phyloP scores from a whole-genome alignment of 2,329 filamentous ascomycete genomes.

The Blumeria hordei region DNA sequence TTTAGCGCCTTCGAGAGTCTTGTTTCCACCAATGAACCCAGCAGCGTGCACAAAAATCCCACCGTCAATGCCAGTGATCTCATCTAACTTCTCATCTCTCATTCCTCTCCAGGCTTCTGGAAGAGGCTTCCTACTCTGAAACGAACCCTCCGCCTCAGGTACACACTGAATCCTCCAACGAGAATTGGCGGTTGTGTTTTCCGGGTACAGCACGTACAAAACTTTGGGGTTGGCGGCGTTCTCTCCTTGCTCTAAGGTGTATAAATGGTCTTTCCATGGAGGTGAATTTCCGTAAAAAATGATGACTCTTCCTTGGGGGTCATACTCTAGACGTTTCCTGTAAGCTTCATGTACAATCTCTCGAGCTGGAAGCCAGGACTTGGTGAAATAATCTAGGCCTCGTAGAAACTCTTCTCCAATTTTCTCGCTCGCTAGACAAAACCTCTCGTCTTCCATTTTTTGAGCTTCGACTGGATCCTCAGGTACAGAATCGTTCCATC shows the following conservation, averaged over 20 bases:
- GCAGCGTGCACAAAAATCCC: slow-evolving; percentile 84
- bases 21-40: slow-evolving; percentile 90
- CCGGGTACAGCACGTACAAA: slow-evolving; percentile 77
- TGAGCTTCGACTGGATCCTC: slow-evolving; percentile 34
- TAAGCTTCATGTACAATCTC: slow-evolving; percentile 58
- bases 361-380: slow-evolving; percentile 71
- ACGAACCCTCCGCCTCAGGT: slow-evolving; percentile 62
- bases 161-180: slow-evolving; percentile 93
- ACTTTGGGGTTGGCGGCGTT: slow-evolving; percentile 29
- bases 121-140: slow-evolving; percentile 74
- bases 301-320: slow-evolving; percentile 55
- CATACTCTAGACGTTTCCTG: slow-evolving; percentile 37
- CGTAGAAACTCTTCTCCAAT: slow-evolving; percentile 76
- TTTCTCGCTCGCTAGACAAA: slow-evolving; percentile 50
- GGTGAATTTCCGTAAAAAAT: slow-evolving; percentile 56
- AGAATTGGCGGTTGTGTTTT: slow-evolving; percentile 46
- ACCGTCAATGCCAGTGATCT: slow-evolving; percentile 41
- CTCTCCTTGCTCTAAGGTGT: slow-evolving; percentile 48
- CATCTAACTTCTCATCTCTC: slow-evolving; percentile 63
- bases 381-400: slow-evolving; percentile 51
- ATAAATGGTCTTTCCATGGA: slow-evolving; percentile 93
- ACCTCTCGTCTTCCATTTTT: slow-evolving; percentile 56
- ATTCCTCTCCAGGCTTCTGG: slow-evolving; percentile 84
- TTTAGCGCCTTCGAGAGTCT: slow-evolving; percentile 68
- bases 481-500: slow-evolving; percentile 45